phyloP scores from a whole-genome alignment of 208 protist species.

The Tetramitus jugosus region DNA sequence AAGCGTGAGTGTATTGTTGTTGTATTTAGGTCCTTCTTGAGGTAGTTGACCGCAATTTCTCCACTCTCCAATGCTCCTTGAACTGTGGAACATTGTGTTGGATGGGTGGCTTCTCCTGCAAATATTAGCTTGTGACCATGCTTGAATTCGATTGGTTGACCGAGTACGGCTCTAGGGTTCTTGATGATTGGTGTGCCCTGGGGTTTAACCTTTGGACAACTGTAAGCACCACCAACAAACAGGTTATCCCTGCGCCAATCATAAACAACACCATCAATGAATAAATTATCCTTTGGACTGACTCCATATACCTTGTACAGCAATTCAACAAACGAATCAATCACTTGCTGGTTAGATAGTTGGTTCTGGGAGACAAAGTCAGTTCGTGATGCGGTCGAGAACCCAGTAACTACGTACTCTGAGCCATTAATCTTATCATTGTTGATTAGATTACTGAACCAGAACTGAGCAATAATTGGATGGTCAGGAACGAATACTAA shows the following conservation, averaged over 20 bases:
- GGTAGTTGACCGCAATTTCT: background rate
- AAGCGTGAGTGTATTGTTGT: no score
- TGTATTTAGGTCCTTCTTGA: background rate
- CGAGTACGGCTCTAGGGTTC: no score
- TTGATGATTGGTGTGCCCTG: no score
- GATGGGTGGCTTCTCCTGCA: background rate
- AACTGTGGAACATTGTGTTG: background rate
- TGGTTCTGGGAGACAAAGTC: background rate
- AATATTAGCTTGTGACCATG: constrained; percentile 1
- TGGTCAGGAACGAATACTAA: background rate
- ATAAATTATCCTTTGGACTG: background rate
- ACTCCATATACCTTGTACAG: background rate
- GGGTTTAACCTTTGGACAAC: background rate
- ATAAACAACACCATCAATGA: background rate
- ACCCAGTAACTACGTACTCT: background rate
- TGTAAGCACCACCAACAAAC: background rate
- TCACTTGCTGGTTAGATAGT: background rate
- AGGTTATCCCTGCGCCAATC: background rate
- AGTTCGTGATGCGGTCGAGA: background rate
- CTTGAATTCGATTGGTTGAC: no score
- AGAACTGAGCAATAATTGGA: constrained; percentile 5
- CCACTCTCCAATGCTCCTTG: background rate
- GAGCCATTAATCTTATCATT: no score
- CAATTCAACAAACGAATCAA: background rate
- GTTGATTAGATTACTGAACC: background rate